Base-by-base conservation (phyloP, 2,329 filamentous ascomycete genomes). In the Ambrosiella cleistominuta region DNA sequence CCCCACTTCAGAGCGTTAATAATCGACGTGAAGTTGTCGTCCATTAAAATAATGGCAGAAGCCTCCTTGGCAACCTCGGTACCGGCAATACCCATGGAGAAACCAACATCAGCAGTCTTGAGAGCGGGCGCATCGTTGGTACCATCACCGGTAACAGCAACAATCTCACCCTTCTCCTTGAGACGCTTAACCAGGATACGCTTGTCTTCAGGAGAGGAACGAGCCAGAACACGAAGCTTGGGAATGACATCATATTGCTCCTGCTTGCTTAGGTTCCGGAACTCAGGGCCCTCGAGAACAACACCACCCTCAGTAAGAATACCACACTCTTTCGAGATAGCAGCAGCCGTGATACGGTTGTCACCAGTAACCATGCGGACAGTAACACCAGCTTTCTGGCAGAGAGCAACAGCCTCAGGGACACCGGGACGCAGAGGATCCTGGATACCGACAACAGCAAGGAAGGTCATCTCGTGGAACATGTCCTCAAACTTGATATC, bases 341-440 rank as follows among this genome's bases (percentile, higher is more conserved):
- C 84, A 67, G 85, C 80, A 1, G 86, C 86, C 7, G 86, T 91
- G 60, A 86, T 71, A 63, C 85, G 81, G 70, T 91, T 90, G 71
- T 91, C 86, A 62, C 86, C 86, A 3, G 86, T 91, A 2, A 91
- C 86, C 86, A 91, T 91, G 65, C 86, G 84, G 15, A 90, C 85
- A 61, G 84, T 78, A 9, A 91, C 86, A 61, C 86, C 86, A 3
- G 86, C 86, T 58, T 78, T 75, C 66, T 90, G 85, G 66, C 86
- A 90, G 60, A 82, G 75, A 60, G 73, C 74, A 36, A 91, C 86
- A 9, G 86, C 85, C 56, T 88, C 80, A 1, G 75, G 75, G n/a
- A 90, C 86, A 61, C 85, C 86, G 0, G 79, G 75, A 61, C 86
- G 84, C 11, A 90, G 76, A 50, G 86, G 86, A 67, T 91, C 86